These are phyloP conservation scores for Picocystis sp. DNA, from an alignment of 163 green algal genomes.

Conservation along the genomic window DNA sequence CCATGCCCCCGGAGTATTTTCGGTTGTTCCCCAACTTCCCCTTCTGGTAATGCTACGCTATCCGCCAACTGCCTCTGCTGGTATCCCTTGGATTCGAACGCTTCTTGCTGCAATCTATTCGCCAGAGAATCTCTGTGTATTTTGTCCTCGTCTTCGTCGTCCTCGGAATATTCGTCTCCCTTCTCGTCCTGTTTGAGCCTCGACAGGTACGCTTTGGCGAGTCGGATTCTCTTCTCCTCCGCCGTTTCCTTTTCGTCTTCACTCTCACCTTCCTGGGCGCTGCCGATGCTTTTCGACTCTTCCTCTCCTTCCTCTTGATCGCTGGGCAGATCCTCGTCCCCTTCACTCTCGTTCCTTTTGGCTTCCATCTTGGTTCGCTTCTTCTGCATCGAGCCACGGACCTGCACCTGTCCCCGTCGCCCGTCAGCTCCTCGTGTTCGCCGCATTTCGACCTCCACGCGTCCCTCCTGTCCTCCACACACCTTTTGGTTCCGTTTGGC, in stretches of 20 bases:
- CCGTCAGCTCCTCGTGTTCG: too few relatives aligned
- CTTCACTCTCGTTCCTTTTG: too few relatives aligned
- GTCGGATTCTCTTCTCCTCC: conserved; percentile 62
- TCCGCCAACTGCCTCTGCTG: conserved; percentile 34
- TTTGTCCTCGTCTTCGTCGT: conserved; percentile 26
- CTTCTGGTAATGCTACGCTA: conserved; percentile 23
- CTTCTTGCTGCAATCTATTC: conserved; percentile 30
- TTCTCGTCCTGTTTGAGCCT: conserved; percentile 20
- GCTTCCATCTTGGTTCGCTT: too few relatives aligned
- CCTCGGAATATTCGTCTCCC: conserved; percentile 15
- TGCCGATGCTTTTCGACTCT: too few relatives aligned
- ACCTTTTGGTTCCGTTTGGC: too few relatives aligned
- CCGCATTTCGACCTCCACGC: too few relatives aligned
- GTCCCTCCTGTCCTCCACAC: too few relatives aligned
- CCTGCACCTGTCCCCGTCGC: too few relatives aligned
- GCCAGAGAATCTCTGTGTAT: conserved; percentile 19
- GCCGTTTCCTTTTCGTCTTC: conserved; percentile 54
- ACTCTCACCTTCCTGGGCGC: too few relatives aligned
- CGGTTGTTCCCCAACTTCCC: neutral
- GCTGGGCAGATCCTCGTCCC: too few relatives aligned
- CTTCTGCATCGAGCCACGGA: too few relatives aligned
- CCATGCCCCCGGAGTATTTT: conserved; percentile 29
- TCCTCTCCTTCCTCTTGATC: too few relatives aligned
- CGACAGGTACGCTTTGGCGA: conserved; percentile 56
- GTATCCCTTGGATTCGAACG: conserved; percentile 31